phyloP scores from a whole-genome alignment of 371 early-diverging fungal species.

The Batrachochytrium dendrobatidis region DNA sequence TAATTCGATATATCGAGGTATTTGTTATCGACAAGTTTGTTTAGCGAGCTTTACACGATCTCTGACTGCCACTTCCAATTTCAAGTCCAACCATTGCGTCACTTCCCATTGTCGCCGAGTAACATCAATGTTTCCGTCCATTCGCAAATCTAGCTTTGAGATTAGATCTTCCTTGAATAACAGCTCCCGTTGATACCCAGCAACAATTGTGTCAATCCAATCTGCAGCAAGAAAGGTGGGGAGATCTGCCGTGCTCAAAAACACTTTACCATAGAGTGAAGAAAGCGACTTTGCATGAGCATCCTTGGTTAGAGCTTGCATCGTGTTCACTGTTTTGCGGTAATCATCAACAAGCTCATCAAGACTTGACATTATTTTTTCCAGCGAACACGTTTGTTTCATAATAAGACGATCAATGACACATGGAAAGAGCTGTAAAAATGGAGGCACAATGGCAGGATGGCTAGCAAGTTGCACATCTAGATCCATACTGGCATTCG shows the following conservation, averaged over 20 bases:
- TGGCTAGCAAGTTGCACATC: background rate
- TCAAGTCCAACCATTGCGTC: background rate
- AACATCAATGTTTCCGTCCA: background rate
- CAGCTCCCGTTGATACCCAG: background rate
- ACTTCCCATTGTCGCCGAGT: background rate
- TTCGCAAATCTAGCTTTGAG: background rate
- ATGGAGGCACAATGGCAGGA: background rate
- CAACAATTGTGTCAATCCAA: background rate
- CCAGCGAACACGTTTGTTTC: background rate
- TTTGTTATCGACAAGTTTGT: too few relatives aligned
- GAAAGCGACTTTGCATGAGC: background rate
- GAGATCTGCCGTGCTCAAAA: background rate
- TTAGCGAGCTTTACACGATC: background rate
- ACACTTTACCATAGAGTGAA: background rate
- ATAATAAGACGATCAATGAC: background rate
- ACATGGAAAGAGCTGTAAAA: background rate
- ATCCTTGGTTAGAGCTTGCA: background rate
- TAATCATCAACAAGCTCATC: background rate
- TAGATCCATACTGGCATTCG: conserved; percentile 1
- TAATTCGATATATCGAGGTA: too few relatives aligned
- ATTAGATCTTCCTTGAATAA: background rate
- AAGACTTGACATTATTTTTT: background rate
- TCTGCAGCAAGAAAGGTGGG: background rate
- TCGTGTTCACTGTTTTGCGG: background rate
- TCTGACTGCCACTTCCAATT: background rate